These are phyloP conservation scores for Pholiota molesta DNA, from an alignment of 768 basidiomycete genomes.

Conservation along the genomic window DNA sequence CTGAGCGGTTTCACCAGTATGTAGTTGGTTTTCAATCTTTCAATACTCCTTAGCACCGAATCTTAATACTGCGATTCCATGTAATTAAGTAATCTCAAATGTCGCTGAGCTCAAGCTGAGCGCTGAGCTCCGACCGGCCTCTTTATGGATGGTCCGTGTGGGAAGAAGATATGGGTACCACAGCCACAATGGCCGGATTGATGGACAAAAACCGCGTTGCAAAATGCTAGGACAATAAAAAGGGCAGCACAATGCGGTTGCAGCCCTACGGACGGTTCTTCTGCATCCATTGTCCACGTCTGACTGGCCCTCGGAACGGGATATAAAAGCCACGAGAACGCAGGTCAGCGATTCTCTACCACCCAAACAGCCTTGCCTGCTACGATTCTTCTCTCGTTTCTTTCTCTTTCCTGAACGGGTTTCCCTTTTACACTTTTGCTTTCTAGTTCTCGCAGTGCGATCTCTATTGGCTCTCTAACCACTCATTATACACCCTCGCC, in stretches of 20 bases:
- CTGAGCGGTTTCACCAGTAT: too few species aligned
- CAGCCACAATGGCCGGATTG: background rate
- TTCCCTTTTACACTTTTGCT: background rate
- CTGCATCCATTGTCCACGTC: background rate
- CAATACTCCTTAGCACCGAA: too few species aligned
- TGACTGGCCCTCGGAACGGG: background rate
- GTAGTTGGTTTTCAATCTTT: too few species aligned
- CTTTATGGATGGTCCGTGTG: too few species aligned
- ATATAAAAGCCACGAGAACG: background rate
- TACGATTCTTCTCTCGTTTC: background rate
- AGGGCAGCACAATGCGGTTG: slow-evolving; percentile 24
- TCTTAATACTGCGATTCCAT: too few species aligned
- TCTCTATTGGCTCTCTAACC: background rate
- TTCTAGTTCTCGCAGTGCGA: slow-evolving; percentile 8
- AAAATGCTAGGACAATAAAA: slow-evolving; percentile 7
- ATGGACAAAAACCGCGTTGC: slow-evolving; percentile 5
- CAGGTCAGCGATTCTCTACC: background rate
- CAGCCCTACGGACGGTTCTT: background rate
- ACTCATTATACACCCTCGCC: background rate
- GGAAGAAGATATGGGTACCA: too few species aligned
- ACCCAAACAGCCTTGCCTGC: background rate
- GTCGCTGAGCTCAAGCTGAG: too few species aligned
- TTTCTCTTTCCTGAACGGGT: background rate
- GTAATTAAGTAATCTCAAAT: too few species aligned
- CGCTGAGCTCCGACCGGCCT: background rate